These are phyloP conservation scores for Cornus florida DNA, from an alignment of 148 eudicot genomes.

Conservation along the genomic window DNA sequence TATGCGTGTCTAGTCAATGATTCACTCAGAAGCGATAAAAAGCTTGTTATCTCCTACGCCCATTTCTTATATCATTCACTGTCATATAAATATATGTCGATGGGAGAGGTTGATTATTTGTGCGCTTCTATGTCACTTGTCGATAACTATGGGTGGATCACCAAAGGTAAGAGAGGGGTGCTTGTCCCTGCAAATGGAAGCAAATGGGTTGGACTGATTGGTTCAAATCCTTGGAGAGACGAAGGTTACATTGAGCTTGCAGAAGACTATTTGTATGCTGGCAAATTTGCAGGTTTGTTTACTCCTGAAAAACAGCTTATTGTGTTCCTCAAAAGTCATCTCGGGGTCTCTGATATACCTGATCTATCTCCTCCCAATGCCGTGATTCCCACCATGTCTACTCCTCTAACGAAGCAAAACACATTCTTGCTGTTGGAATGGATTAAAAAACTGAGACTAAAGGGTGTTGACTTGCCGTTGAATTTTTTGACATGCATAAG, in stretches of 20 bases:
- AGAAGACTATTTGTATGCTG: no score
- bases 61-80: constrained; percentile 29
- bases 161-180: no score
- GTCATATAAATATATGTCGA: constrained; percentile 9
- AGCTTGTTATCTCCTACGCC: constrained; percentile 15
- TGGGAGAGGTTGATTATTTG: constrained; percentile 10
- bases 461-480: constrained; percentile 25
- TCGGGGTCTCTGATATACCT: constrained; percentile 59
- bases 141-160: constrained; percentile 35
- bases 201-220: no score
- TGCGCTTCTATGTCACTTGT: constrained; percentile 45
- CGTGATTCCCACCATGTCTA: constrained; percentile 37
- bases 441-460: constrained; percentile 33
- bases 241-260: no score
- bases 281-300: constrained; percentile 32
- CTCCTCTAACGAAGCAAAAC: constrained; percentile 46
- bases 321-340: constrained; percentile 31
- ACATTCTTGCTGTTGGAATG: constrained; percentile 56
- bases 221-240: no score
- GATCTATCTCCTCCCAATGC: constrained; percentile 52
- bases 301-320: constrained; percentile 30
- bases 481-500: constrained; percentile 41
- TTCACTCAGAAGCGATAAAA: neutral
- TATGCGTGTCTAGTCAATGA: constrained; percentile 12
- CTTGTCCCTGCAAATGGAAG: no score